These are phyloP conservation scores for Mycena albidolilacea DNA, from an alignment of 768 basidiomycete genomes.

Conservation along the genomic window DNA sequence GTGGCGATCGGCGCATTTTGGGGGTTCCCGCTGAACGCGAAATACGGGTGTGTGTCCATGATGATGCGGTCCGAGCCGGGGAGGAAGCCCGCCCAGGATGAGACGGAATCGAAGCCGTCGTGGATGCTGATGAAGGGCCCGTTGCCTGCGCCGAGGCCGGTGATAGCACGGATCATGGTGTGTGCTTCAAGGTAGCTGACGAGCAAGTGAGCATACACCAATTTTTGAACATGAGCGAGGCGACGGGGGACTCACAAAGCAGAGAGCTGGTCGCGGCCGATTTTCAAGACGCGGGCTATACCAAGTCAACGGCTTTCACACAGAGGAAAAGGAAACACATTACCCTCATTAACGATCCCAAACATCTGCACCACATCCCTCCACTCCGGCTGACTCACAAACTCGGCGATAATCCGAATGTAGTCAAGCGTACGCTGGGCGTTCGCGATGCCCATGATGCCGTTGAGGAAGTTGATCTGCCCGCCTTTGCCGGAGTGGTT, in stretches of 20 bases:
- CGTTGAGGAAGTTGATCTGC: background rate
- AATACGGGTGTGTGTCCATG: constrained; percentile 70
- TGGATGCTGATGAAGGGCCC: constrained; percentile 65
- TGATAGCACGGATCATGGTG: constrained; percentile 69
- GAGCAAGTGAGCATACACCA: background rate
- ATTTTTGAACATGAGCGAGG: background rate
- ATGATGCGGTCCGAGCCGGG: constrained; percentile 67
- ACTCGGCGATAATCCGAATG: constrained; percentile 46
- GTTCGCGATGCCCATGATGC: background rate
- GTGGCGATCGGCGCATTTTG: constrained; percentile 48
- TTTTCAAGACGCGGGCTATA: constrained; percentile 59
- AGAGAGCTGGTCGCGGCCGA: constrained; percentile 61
- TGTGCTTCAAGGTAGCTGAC: constrained; percentile 59
- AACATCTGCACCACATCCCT: background rate
- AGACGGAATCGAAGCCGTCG: constrained; percentile 63
- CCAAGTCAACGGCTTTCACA: background rate
- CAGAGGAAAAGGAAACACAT: background rate
- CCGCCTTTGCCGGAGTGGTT: background rate
- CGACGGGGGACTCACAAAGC: constrained; percentile 61
- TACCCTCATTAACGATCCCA: background rate
- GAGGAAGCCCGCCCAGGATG: constrained; percentile 60
- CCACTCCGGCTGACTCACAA: background rate
- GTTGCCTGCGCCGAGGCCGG: constrained; percentile 72
- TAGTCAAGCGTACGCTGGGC: constrained; percentile 61
- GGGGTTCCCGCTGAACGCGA: constrained; percentile 57